phyloP scores from a whole-genome alignment of 345 rosid genomes.

The Murraya koenigii region DNA sequence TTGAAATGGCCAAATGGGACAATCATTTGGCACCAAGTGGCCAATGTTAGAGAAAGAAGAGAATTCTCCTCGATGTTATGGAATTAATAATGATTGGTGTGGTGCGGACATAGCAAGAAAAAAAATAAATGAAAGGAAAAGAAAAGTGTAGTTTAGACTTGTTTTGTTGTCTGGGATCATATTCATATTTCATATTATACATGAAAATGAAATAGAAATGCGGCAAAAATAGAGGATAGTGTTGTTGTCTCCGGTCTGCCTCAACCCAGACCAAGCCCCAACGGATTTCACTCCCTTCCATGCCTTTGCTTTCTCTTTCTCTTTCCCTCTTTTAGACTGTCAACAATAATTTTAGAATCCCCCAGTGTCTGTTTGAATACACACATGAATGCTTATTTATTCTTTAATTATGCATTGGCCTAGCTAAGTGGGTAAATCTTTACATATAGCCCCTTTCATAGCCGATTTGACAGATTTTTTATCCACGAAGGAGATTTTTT shows the following conservation, averaged over 20 bases:
- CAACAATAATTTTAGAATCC: not conserved
- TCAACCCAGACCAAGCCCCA: slow-evolving; percentile 17
- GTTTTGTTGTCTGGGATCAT: not conserved
- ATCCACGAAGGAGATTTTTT: no score
- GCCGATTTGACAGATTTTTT: no score
- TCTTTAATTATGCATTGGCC: not conserved
- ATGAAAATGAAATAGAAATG: not conserved
- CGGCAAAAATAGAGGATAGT: not conserved
- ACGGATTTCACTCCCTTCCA: slow-evolving; percentile 11
- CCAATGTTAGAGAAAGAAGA: not conserved
- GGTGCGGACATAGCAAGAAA: not conserved
- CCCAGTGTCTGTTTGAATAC: not conserved
- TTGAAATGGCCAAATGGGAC: not conserved
- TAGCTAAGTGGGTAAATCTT: not conserved
- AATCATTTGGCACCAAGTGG: not conserved
- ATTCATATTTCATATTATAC: not conserved
- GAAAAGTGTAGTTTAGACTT: not conserved
- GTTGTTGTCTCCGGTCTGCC: slow-evolving; percentile 9
- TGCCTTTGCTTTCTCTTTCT: not conserved
- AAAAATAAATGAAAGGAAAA: not conserved
- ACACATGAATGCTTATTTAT: not conserved
- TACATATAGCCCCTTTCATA: not conserved
- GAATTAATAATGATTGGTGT: not conserved
- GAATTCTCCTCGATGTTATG: not conserved
- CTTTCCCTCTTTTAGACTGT: not conserved